A percentile compares a stretch with the other conserved stretches of the same genome.
Evolutionary conservation across 148 eudicot genomes (phyloP).

Genomic region (Nyssa sinensis): DNA sequence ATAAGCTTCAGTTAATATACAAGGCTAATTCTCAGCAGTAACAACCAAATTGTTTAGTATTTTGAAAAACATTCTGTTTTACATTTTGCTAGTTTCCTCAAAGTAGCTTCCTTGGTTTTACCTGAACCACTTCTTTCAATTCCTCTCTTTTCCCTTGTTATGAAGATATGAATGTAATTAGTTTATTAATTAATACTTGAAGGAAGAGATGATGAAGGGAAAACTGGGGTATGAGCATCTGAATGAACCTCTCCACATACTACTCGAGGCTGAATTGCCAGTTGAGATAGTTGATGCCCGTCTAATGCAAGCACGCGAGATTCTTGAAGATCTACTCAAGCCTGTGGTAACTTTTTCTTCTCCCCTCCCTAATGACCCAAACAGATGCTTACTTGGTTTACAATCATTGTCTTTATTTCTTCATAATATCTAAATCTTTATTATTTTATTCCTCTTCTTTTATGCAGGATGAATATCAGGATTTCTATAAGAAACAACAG

Average conservation of each 20-base stretch:
- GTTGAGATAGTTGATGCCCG: conserved; percentile 89
- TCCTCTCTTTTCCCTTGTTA: conserved; percentile 1
- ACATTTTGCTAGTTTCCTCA: neutral
- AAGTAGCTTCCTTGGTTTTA: neutral
- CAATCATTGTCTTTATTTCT: neutral
- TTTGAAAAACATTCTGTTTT: neutral
- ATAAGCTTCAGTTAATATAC: neutral
- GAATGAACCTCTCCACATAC: conserved; percentile 93
- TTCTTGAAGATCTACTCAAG: conserved; percentile 92
- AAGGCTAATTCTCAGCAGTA: neutral
- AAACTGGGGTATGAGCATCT: conserved; percentile 98
- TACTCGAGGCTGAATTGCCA: conserved; percentile 93
- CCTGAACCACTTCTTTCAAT: neutral
- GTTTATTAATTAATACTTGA: conserved; percentile 15
- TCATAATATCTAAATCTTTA: neutral
- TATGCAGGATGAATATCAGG: conserved; percentile 87
- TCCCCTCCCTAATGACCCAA: neutral
- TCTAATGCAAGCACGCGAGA: conserved; percentile 89
- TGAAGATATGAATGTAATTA: neutral
- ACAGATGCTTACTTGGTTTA: neutral
- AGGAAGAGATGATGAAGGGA: conserved; percentile 99
- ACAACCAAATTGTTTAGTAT: neutral
- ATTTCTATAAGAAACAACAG: conserved; percentile 93
- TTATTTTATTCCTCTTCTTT: neutral
- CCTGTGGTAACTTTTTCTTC: conserved; percentile 66